A percentile compares a stretch with the other conserved stretches of the same genome.
These are phyloP conservation scores for Chaetomium cochliodes DNA, from an alignment of 495 filamentous ascomycete genomes.

Conservation along the genomic window DNA sequence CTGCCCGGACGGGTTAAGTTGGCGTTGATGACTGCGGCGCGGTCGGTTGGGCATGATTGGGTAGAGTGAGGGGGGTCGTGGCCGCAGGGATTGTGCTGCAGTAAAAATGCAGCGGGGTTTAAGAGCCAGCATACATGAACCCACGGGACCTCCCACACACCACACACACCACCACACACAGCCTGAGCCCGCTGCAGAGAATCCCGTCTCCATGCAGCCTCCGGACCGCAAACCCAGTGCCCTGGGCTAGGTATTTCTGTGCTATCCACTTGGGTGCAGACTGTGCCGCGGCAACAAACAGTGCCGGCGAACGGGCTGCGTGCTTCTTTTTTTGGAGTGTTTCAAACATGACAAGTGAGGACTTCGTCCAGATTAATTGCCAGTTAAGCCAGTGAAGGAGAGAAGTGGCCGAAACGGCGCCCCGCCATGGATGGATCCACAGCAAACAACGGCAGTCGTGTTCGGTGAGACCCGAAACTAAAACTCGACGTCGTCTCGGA, in stretches of 20 bases:
- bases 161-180: background rate
- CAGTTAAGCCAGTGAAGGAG: no score
- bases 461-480: background rate
- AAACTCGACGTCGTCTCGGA: background rate
- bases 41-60: conserved; percentile 32
- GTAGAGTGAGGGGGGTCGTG: conserved; percentile 18
- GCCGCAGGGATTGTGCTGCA: conserved; percentile 7
- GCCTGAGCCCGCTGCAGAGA: no score
- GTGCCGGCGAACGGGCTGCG: background rate
- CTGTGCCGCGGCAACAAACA: no score
- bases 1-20: background rate
- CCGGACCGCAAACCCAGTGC: background rate
- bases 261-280: background rate
- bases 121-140: no score
- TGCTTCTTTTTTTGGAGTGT: background rate
- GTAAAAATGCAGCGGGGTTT: conserved; percentile 9
- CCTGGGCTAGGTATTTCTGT: background rate
- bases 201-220: background rate
- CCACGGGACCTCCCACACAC: no score
- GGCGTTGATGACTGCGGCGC: background rate
- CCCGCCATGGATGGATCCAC: conserved; percentile 9
- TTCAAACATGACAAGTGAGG: no score
- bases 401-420: background rate
- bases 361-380: no score
- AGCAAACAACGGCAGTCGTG: conserved; percentile 5